Conservation (phyloP, 164 flowering plant species). For the Vitis riparia region DNA sequence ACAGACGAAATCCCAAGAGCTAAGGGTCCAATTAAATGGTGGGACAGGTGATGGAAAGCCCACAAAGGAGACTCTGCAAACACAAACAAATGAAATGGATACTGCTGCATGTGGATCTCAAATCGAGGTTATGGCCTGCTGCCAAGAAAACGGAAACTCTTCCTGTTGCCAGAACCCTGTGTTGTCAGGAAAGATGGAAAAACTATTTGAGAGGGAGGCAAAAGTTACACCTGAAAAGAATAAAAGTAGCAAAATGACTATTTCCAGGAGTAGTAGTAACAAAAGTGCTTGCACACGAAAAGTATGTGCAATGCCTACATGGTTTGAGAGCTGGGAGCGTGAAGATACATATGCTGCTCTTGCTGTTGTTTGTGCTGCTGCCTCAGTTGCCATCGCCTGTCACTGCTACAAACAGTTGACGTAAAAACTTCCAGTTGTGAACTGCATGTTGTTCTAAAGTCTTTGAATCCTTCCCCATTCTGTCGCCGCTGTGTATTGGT, state of each 20-base stretch:
- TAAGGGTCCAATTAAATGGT: constrained; percentile 45
- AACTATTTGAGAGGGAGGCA: constrained; percentile 9
- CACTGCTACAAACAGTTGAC: constrained; percentile 63
- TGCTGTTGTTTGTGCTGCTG: constrained; percentile 73
- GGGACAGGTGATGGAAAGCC: constrained; percentile 25
- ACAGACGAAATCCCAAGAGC: constrained; percentile 59
- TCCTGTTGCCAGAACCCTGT: constrained; percentile 60
- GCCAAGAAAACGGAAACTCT: constrained; percentile 52
- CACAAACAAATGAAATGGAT: constrained; percentile 13
- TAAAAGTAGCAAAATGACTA: constrained; percentile 15
- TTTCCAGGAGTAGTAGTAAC: background rate
- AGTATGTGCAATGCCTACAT: constrained; percentile 64
- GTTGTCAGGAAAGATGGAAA: constrained; percentile 18
- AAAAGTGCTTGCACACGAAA: constrained; percentile 32
- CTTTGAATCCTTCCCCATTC: background rate
- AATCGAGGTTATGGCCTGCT: constrained; percentile 39
- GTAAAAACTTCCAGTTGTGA: constrained; percentile 6
- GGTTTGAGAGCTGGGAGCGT: constrained; percentile 87
- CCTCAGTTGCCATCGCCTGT: constrained; percentile 72
- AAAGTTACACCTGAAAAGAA: constrained; percentile 24
- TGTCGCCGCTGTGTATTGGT: background rate
- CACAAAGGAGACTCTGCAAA: constrained; percentile 21
- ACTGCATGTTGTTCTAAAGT: too few species aligned
- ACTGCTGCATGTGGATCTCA: constrained; percentile 27
- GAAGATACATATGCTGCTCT: constrained; percentile 91